Percentiles rank a stretch among this genome's conserved stretches.
These are phyloP conservation scores for Leucocoprinus leucothites DNA, from an alignment of 768 basidiomycete genomes.

Conservation along the genomic window DNA sequence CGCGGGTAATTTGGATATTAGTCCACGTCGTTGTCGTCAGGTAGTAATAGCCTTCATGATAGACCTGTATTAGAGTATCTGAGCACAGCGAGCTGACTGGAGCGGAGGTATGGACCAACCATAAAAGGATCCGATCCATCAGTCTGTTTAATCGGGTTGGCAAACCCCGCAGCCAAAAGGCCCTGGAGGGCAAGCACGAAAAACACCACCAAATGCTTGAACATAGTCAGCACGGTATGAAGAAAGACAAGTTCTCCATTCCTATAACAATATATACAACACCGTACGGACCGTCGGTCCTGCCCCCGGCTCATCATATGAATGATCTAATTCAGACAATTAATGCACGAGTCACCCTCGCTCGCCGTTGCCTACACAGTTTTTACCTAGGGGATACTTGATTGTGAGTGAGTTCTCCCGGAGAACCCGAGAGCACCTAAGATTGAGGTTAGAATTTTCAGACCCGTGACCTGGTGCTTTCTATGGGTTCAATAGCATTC, in stretches of 20 bases:
- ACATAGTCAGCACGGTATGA: background rate
- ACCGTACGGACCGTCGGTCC: background rate
- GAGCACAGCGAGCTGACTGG: background rate
- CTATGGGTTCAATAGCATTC: no score
- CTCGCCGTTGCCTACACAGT: no score
- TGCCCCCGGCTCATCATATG: background rate
- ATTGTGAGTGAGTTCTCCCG: no score
- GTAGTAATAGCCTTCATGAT: conserved; percentile 18
- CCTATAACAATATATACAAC: background rate
- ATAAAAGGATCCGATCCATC: conserved; percentile 19
- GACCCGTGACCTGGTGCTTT: no score
- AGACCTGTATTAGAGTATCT: conserved; percentile 6
- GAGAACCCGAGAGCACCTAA: no score
- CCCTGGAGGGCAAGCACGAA: conserved; percentile 1
- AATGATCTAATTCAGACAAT: background rate
- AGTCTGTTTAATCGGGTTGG: conserved; percentile 15
- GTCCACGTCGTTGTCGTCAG: conserved; percentile 19
- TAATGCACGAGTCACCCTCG: background rate
- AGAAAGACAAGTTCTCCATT: background rate
- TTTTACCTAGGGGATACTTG: no score
- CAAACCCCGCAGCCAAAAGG: conserved; percentile 1
- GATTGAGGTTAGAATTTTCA: no score
- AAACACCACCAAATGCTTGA: background rate
- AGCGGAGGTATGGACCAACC: background rate
- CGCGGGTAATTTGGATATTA: conserved; percentile 18